Evolutionary conservation across 2,329 filamentous ascomycete species (phyloP).

Genomic region (Aphanoascus verrucosus): DNA sequence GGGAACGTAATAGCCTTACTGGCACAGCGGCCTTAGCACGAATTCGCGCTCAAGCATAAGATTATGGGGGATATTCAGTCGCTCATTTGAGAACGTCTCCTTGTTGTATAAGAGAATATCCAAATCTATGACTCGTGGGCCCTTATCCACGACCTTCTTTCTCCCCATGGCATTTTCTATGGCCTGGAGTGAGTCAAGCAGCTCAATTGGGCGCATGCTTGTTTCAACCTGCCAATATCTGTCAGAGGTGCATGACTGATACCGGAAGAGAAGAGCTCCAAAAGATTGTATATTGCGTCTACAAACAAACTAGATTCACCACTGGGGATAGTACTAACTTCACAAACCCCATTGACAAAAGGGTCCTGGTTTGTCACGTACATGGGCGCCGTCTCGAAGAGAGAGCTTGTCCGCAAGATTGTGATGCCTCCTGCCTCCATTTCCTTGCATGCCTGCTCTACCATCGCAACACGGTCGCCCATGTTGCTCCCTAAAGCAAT

Average conservation of each 20-base stretch:
- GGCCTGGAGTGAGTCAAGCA: conserved; percentile 70
- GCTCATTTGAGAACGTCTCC: conserved; percentile 53
- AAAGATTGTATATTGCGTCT: conserved; percentile 1
- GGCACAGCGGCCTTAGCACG: conserved; percentile 71
- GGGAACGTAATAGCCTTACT: conserved; percentile 22
- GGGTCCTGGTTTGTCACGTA: conserved; percentile 80
- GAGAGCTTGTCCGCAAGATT: conserved; percentile 67
- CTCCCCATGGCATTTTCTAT: conserved; percentile 75
- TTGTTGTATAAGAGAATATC: conserved; percentile 80
- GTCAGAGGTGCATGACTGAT: conserved; percentile 11
- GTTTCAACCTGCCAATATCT: conserved; percentile 59
- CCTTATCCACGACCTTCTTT: conserved; percentile 79
- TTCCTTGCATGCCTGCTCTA: conserved; percentile 69
- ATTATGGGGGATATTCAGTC: conserved; percentile 74
- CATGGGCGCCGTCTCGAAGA: conserved; percentile 96
- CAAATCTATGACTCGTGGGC: conserved; percentile 85
- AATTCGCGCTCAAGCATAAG: conserved; percentile 87
- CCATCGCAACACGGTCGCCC: conserved; percentile 71
- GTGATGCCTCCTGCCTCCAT: conserved; percentile 64
- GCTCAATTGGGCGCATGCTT: conserved; percentile 57
- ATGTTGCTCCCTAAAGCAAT: conserved; percentile 89
- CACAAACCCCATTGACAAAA: conserved; percentile 86
- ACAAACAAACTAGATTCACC: conserved; percentile 1
- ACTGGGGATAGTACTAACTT: conserved; percentile 51
- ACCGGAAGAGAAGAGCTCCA: background rate